Base-by-base conservation (phyloP, 176 grass and related monocot species). In the Triticum urartu region DNA sequence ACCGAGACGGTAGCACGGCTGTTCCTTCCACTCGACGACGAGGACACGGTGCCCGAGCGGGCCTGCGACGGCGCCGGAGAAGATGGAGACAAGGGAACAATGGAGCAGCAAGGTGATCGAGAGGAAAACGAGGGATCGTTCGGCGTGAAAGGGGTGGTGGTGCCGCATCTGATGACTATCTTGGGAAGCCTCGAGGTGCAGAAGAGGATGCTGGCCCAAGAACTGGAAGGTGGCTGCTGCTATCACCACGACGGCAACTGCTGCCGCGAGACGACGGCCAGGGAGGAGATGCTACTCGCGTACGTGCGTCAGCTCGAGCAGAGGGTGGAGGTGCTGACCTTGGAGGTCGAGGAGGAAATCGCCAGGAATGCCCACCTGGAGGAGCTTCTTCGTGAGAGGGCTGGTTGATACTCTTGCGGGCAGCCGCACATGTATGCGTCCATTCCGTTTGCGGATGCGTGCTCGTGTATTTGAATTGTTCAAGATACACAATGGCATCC, bases 121-220 rank as follows among this genome's bases (percentile, higher is more conserved):
- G 76, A 69, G 7, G 60, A 35, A 5, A 12, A 75, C 28, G 25
- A 50, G 10, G 63, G 9, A 52, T 6, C 48, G 2, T 4, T 66
- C 3, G 74, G 84, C 28, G 72, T 88, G 48, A 91, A 73, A 79
- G 56, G 86, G 15, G 82, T 76, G 17, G 69, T 90, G 71, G 88
- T 93, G 2, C 89, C 91, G 3, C 89, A 92, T 14, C 89, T 98
- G 93, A 79, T 98, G 47, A 84, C 87, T 20, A 88, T 98, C 17
- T 73, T 98, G 40, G 45, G 79, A 9, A 98, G 91, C 85, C 72
- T 98, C 76, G 95, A 98, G 77, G 34, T 92, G 77, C 93, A 95
- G 64, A 87, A 86, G 15, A 78, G 85, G n/a, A 87, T 93, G 91
- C 89, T 95, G 78, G 83, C 82, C 78, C 62, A 93, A 64, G 89